Base-by-base conservation (phyloP, 345 rosid genomes). In the Bruguiera parviflora region DNA sequence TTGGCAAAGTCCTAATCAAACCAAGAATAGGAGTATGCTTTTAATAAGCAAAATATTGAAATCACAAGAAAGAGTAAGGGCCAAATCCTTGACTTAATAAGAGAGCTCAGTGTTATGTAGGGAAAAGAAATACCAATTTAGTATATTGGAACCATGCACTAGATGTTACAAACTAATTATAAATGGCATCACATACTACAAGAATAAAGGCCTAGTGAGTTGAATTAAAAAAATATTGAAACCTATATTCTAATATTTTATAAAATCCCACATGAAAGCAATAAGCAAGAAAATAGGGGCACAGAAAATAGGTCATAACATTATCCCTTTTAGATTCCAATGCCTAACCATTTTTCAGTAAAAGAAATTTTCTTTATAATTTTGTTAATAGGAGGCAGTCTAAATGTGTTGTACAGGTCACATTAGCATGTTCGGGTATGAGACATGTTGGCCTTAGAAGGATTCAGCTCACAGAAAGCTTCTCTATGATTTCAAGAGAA, bases 1-100 rank as follows among this genome's bases (percentile, higher is more conserved):
- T 95, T 10, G 99, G 98, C 78, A 95, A 74, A 63, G 94, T 83
- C 89, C 99, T 94, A 64, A 15, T 11, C 32, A 65, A n/a, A 65
- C 31, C n/a, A 71, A 21, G 59, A 55, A 55, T n/a, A n/a, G 58
- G 22, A 22, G 28, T 29, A n/a, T 43, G 22, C 29, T 43, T 58
- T 32, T 39, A 67, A n/a, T 46, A 25, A 15, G 58, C 3, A 37
- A 33, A 58, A 16, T 29, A 22, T 10, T 20, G 37, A 11, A 19
- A 29, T 49, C 20, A 24, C 58, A 67, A 56, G 25, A 66, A 55
- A 9, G 35, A 55, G 3, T 31, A 24, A 21, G 24, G 3, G 0
- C 27, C 56, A 24, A 56, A 35, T 6, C 9, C 29, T 37, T 53
- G 28, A 57, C 20, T 6, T 35, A 52, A 27, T 5, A 57, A 8